Evolutionary conservation across 78 protist genomes (phyloP).

Genomic region (Bodo saltans): DNA sequence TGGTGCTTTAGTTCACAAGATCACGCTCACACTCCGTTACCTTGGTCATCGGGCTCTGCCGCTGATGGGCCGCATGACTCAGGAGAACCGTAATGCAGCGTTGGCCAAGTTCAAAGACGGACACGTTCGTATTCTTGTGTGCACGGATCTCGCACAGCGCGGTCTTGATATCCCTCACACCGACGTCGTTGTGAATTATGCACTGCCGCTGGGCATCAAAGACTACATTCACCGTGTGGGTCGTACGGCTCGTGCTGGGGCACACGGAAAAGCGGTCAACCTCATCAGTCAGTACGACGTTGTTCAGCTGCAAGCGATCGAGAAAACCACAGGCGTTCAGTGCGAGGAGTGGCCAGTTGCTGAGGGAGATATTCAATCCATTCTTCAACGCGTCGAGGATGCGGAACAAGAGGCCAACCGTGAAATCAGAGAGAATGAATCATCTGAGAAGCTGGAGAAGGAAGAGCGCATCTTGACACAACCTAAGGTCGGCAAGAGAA

Average conservation of each 20-base stretch:
- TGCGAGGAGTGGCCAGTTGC: constrained; percentile 55
- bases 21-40: constrained; percentile 65
- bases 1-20: neutral
- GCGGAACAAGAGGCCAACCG: constrained; percentile 13
- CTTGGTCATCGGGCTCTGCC: constrained; percentile 85
- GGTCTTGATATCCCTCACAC: constrained; percentile 96
- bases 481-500: neutral
- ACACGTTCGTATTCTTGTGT: constrained; percentile 49
- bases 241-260: constrained; percentile 95
- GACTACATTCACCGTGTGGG: constrained; percentile 96
- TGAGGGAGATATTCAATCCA: constrained; percentile 45
- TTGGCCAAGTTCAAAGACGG: constrained; percentile 49
- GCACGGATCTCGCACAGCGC: constrained; percentile 82
- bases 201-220: constrained; percentile 78
- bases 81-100: constrained; percentile 63
- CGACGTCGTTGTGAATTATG: constrained; percentile 90
- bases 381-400: constrained; percentile 1
- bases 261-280: constrained; percentile 79
- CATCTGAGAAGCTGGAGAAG: neutral
- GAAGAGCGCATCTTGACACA: neutral
- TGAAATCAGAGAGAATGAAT: constrained; percentile 8
- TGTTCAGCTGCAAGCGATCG: constrained; percentile 85
- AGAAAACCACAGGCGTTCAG: constrained; percentile 69
- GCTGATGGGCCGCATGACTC: constrained; percentile 86
- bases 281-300: constrained; percentile 93